Base-by-base conservation (phyloP, 805 yeast genomes). In the Pichia paraexigua region DNA sequence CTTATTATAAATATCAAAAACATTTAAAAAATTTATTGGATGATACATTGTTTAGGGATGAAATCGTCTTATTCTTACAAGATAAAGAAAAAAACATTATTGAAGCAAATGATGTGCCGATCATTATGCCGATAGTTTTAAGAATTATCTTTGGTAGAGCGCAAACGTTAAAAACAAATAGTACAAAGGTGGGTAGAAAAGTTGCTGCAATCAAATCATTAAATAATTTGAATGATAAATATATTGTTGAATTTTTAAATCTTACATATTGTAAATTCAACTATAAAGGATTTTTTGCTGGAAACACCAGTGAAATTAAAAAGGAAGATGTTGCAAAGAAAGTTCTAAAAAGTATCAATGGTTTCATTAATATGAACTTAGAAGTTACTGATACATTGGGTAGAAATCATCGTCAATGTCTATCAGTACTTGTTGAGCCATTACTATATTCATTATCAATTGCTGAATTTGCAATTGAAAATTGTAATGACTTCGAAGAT, bases 141-240 rank as follows among this genome's bases (percentile, higher is more conserved):
- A 71, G 97, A 57, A 83, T 94, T 25, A 70, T 94, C 21, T 92
- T 84, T 66, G 98, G 98, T 10, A 76, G 95, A 52, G 88, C 90
- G 10, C 95, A 88, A 66, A 76, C 83, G 1, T 74, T 82, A 5
- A 77, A 73, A 50, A 71, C 79, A 1, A 83, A 86, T 63, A 89
- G 88, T 53, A 77, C 82, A 28, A 87, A 87, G 61, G 77, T 79
- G 50, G 83, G 90, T 32, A 77, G 86, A 57, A 85, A 88, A 56
- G 76, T 74, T 59, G 87, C 94, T 10, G 83, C 87, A 10, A 72
- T 87, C 13, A 73, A 83, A 22, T 71, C 82, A 8, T 66, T 88
- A 46, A 83, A 87, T 5, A 80, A 73, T 53, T 71, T 88, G 45
- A 65, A 73, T 3, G 76, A 76, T 18, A 62, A 70, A 7, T 75